These are phyloP conservation scores for Sisymbrium irio DNA, from an alignment of 345 rosid genomes.

Conservation along the genomic window DNA sequence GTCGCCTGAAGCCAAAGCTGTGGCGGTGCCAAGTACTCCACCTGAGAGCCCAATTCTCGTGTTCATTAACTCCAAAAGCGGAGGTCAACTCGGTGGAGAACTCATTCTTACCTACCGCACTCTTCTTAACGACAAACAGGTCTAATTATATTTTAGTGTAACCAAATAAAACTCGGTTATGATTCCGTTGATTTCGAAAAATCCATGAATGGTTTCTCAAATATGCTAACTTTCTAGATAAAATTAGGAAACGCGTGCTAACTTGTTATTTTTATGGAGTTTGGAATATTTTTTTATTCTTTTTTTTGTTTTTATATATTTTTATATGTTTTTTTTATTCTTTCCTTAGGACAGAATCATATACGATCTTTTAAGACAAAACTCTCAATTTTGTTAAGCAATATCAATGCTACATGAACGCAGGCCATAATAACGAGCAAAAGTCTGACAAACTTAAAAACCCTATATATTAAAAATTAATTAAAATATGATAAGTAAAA, in stretches of 20 bases:
- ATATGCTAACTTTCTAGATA: not conserved
- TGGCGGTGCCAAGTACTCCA: conserved; percentile 28
- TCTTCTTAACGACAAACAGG: conserved; percentile 65
- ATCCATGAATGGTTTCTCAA: not conserved
- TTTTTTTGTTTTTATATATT: too few species aligned
- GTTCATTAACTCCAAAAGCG: conserved; percentile 84
- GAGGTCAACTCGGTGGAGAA: conserved; percentile 83
- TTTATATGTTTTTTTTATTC: too few species aligned
- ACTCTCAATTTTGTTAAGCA: not conserved
- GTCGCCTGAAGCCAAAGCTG: conserved; percentile 38
- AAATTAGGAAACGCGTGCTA: not conserved
- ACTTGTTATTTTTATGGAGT: not conserved
- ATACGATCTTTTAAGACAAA: not conserved
- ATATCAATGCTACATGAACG: not conserved
- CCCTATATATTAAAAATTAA: too few species aligned
- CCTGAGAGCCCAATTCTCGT: conserved; percentile 67
- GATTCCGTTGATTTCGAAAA: not conserved
- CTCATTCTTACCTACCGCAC: conserved; percentile 62
- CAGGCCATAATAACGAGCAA: not conserved
- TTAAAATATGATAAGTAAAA: too few species aligned
- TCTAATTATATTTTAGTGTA: not conserved
- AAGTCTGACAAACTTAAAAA: not conserved
- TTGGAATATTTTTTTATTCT: not conserved
- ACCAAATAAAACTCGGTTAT: not conserved
- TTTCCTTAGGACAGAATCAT: not conserved